Evolutionary conservation across 495 filamentous ascomycete species (phyloP).

Genomic region (Neurospora sp.): DNA sequence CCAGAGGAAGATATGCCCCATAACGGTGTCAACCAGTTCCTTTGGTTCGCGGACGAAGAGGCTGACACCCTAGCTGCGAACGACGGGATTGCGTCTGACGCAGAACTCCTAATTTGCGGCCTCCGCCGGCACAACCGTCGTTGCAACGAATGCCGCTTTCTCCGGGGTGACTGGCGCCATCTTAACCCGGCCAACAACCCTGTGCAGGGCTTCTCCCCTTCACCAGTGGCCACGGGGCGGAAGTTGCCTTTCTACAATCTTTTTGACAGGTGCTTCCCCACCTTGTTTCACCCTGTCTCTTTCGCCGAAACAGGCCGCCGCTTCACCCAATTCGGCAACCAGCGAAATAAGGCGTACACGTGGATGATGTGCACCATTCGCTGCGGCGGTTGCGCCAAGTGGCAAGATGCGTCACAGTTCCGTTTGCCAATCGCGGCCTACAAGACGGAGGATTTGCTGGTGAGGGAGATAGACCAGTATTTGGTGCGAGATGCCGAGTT

Average conservation of each 20-base stretch:
- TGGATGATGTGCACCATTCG: not conserved
- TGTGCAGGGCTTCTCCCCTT: not conserved
- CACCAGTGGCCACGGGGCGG: not conserved
- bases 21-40: not conserved
- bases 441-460: not conserved
- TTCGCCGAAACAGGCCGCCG: not conserved
- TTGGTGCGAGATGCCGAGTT: not conserved
- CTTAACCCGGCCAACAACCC: not conserved
- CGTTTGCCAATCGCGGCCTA: not conserved
- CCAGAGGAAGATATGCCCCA: not conserved
- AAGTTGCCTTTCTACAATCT: not conserved
- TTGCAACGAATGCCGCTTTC: constrained; percentile 3
- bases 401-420: constrained; percentile 1
- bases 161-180: not conserved
- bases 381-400: not conserved
- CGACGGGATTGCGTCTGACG: not conserved
- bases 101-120: not conserved
- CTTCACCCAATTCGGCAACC: not conserved
- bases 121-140: constrained; percentile 7
- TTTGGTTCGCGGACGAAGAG: no score
- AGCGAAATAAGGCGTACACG: no score
- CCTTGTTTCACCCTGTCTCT: not conserved
- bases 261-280: not conserved
- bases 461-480: not conserved
- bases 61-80: not conserved